Evolutionary conservation across 352 stramenopile species (phyloP).

Genomic region (Pythium apleroticum): DNA sequence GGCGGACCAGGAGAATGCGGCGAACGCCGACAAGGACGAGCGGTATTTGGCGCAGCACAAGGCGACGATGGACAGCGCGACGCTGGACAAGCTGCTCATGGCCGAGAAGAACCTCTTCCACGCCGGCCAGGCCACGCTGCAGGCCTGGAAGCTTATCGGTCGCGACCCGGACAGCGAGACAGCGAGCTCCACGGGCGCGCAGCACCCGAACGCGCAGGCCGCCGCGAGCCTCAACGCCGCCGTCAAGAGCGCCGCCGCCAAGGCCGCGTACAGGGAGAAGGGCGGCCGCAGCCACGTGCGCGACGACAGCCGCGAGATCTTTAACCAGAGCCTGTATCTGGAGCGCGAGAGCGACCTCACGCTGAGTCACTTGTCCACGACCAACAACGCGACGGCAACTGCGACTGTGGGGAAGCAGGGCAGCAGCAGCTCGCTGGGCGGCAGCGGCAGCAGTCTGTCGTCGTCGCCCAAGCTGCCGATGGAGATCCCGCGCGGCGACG

Average conservation of each 20-base stretch:
- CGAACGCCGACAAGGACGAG: conserved; percentile 32
- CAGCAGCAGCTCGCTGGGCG: conserved; percentile 10
- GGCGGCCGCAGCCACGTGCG: conserved; percentile 1
- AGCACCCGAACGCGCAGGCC: conserved; percentile 21
- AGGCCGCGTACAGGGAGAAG: conserved; percentile 5
- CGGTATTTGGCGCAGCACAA: conserved; percentile 63
- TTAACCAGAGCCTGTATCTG: conserved; percentile 9
- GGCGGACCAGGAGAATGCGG: background rate
- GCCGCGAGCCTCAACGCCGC: conserved; percentile 23
- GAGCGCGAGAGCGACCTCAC: conserved; percentile 28
- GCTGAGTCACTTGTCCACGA: conserved; percentile 20
- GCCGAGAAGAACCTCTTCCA: conserved; percentile 82
- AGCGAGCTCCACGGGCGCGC: background rate
- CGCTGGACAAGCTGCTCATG: conserved; percentile 78
- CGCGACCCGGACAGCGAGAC: conserved; percentile 22
- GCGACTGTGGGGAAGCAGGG: background rate
- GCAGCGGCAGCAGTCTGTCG: conserved; percentile 18
- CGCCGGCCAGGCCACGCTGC: conserved; percentile 73
- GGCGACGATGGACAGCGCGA: conserved; percentile 80
- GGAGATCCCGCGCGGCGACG: conserved; percentile 39
- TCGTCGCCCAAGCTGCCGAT: conserved; percentile 54
- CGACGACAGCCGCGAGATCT: background rate
- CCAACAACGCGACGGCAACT: background rate
- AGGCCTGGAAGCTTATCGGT: conserved; percentile 83
- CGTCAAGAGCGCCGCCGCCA: conserved; percentile 23